Percentiles rank a stretch among this genome's conserved stretches.
Conservation (phyloP, 495 filamentous ascomycete species). For the Echria macrotheca region DNA sequence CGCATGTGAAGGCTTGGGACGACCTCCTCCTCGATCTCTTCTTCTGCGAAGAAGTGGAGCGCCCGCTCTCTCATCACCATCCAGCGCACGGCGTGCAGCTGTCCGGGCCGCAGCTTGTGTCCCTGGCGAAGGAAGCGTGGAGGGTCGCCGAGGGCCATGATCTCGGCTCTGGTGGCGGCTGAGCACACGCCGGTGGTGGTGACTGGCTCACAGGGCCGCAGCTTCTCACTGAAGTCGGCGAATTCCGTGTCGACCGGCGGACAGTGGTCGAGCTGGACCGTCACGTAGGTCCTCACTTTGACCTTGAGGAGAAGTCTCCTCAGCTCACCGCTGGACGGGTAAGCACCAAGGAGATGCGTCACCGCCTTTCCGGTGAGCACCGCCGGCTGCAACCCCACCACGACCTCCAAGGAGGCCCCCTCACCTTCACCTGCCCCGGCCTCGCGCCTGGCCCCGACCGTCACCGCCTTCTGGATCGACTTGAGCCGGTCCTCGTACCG, state of each 20-base stretch:
- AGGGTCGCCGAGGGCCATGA: background rate
- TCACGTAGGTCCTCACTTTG: slow-evolving; percentile 2
- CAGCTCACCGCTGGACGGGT: no score
- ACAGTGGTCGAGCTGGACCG: slow-evolving; percentile 7
- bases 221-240: background rate
- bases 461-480: no score
- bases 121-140: slow-evolving; percentile 2
- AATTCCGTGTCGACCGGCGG: background rate
- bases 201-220: background rate
- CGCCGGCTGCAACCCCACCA: no score
- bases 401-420: no score
- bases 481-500: no score
- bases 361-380: no score
- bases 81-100: slow-evolving; percentile 46
- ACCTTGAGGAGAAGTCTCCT: no score
- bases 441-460: no score
- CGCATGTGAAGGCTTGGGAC: slow-evolving; percentile 56
- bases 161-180: background rate
- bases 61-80: slow-evolving; percentile 57
- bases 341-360: no score
- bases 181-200: background rate
- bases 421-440: no score
- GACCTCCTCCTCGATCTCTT: slow-evolving; percentile 64
- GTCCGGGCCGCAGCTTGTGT: slow-evolving; percentile 10
- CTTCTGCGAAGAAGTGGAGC: slow-evolving; percentile 49